Conservation (phyloP, 164 flowering plant genomes). For the Magnolia officinalis region DNA sequence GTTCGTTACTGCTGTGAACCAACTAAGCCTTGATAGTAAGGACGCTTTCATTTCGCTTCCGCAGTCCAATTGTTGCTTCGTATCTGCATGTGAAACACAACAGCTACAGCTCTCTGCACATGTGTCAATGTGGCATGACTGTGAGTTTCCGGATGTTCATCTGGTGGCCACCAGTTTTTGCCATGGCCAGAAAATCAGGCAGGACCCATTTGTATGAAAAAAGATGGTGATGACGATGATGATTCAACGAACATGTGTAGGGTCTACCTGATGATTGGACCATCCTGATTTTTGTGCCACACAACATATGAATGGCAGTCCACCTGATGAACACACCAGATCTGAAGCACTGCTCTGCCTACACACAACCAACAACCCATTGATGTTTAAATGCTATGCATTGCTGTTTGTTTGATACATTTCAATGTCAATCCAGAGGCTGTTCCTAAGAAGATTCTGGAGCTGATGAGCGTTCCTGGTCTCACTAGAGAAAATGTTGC, state of each 20-base stretch:
- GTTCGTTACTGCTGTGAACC: constrained; percentile 82
- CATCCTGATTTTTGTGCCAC: not conserved
- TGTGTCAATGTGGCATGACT: not conserved
- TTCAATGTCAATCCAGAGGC: constrained; percentile 58
- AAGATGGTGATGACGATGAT: not conserved
- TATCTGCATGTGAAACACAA: not conserved
- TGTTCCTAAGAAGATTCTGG: constrained; percentile 94
- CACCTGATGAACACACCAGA: not conserved
- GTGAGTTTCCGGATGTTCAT: not conserved
- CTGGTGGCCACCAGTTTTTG: not conserved
- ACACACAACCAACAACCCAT: not conserved
- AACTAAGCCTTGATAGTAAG: constrained; percentile 90
- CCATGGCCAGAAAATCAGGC: not conserved
- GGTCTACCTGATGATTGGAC: not conserved
- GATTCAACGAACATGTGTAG: not conserved
- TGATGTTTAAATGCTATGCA: not conserved
- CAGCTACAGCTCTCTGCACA: not conserved
- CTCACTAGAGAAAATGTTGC: constrained; percentile 97
- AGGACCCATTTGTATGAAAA: not conserved
- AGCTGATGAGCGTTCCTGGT: constrained; percentile 93
- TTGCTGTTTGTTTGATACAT: not conserved
- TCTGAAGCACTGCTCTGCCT: not conserved
- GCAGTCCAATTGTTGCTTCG: not conserved
- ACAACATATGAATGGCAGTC: not conserved
- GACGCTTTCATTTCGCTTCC: not conserved